These are phyloP conservation scores for Ceratocystis eucalypticola DNA, from an alignment of 2,329 filamentous ascomycete genomes.

Conservation along the genomic window DNA sequence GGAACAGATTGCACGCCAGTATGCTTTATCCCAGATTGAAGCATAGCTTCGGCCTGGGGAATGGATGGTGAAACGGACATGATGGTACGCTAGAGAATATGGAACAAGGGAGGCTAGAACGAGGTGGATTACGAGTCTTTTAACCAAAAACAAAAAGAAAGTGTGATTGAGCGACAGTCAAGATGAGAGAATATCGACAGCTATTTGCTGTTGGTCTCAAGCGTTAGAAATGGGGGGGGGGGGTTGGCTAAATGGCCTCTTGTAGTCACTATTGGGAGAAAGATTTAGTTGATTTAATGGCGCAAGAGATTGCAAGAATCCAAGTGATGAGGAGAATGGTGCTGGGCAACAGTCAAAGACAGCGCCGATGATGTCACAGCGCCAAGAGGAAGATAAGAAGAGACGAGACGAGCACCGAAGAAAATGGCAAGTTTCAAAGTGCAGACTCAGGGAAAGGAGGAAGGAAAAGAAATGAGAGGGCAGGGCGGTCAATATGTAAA, in stretches of 20 bases:
- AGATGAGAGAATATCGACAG: too few relatives aligned
- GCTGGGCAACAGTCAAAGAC: too few relatives aligned
- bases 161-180: too few relatives aligned
- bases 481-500: constrained; percentile 17
- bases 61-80: not conserved
- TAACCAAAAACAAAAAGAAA: not conserved
- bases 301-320: not conserved
- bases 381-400: constrained; percentile 8
- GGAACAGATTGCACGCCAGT: constrained; percentile 2
- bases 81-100: not conserved
- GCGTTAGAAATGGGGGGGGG: too few relatives aligned
- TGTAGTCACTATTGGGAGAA: too few relatives aligned
- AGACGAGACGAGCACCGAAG: constrained; percentile 1
- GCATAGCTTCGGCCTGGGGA: constrained; percentile 2
- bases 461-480: constrained; percentile 20
- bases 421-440: constrained; percentile 14
- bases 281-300: too few relatives aligned
- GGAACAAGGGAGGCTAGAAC: not conserved
- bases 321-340: not conserved
- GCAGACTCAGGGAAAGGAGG: constrained; percentile 19
- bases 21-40: not conserved
- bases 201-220: too few relatives aligned
- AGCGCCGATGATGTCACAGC: constrained; percentile 12
- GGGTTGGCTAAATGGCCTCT: too few relatives aligned
- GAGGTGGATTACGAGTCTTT: not conserved